Evolutionary conservation across 1,284 basidiomycete genomes (phyloP).

Genomic region (Trametes pubescens): DNA sequence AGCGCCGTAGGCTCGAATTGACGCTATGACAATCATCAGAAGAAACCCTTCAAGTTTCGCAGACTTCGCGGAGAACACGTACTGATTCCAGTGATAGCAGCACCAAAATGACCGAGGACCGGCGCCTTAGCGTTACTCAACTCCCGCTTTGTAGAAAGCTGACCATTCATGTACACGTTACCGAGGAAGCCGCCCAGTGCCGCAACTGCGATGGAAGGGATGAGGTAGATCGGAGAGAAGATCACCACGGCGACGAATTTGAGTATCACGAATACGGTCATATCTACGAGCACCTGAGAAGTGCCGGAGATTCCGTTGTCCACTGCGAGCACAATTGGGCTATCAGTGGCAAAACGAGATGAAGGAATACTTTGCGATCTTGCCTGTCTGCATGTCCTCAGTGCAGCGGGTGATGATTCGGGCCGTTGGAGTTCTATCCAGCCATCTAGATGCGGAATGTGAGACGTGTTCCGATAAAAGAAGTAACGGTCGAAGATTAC

Average conservation of each 20-base stretch:
- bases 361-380: background rate
- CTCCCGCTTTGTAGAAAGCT: slow-evolving; percentile 80
- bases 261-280: slow-evolving; percentile 46
- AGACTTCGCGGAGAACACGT: slow-evolving; percentile 32
- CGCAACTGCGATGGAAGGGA: slow-evolving; percentile 51
- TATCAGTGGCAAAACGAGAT: background rate
- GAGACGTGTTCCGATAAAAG: slow-evolving; percentile 13
- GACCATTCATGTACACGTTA: slow-evolving; percentile 69
- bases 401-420: slow-evolving; percentile 67
- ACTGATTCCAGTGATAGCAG: slow-evolving; percentile 73
- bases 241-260: slow-evolving; percentile 51
- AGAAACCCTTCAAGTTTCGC: too few relatives aligned
- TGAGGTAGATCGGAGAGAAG: slow-evolving; percentile 52
- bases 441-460: slow-evolving; percentile 45
- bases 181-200: slow-evolving; percentile 54
- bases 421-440: slow-evolving; percentile 67
- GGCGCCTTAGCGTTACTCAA: slow-evolving; percentile 74
- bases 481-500: slow-evolving; percentile 25
- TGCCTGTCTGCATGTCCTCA: slow-evolving; percentile 59
- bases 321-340: background rate
- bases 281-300: slow-evolving; percentile 36
- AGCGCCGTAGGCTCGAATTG: slow-evolving; percentile 69
- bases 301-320: slow-evolving; percentile 8
- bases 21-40: slow-evolving; percentile 47
- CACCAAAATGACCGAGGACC: slow-evolving; percentile 74